Evolutionary conservation across 345 rosid species (phyloP).

Genomic region (Carallia pectinifolia): DNA sequence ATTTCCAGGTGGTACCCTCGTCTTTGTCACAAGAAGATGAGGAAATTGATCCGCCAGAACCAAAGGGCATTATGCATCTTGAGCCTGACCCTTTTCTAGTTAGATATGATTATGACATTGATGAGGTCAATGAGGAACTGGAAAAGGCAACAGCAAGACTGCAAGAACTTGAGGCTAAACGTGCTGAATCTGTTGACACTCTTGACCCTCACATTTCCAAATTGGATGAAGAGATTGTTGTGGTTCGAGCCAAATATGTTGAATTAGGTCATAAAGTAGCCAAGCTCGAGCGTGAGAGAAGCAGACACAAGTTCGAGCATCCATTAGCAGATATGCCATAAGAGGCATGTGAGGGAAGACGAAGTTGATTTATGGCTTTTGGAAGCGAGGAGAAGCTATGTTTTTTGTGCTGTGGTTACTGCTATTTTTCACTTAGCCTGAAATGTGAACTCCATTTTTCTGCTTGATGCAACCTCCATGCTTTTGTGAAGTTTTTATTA

Average conservation of each 20-base stretch:
- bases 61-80: background rate
- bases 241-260: background rate
- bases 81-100: background rate
- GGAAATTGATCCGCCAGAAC: background rate
- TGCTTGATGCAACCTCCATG: too few relatives aligned
- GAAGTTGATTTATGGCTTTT: too few relatives aligned
- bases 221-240: background rate
- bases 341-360: background rate
- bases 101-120: background rate
- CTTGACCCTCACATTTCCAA: background rate
- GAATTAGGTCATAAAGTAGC: accelerated
- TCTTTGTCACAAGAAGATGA: background rate
- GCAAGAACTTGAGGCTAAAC: background rate
- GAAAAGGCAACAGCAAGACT: background rate
- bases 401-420: too few relatives aligned
- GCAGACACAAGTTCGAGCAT: background rate
- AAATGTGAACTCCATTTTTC: too few relatives aligned
- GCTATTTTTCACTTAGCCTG: too few relatives aligned
- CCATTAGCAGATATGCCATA: background rate
- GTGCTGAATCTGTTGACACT: background rate
- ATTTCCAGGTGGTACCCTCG: background rate
- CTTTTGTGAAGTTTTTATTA: too few relatives aligned
- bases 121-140: background rate
- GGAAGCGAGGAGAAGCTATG: too few relatives aligned
- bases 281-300: background rate